Base-by-base conservation (phyloP, 257 asterid genomes). In the Petunia axillaris region DNA sequence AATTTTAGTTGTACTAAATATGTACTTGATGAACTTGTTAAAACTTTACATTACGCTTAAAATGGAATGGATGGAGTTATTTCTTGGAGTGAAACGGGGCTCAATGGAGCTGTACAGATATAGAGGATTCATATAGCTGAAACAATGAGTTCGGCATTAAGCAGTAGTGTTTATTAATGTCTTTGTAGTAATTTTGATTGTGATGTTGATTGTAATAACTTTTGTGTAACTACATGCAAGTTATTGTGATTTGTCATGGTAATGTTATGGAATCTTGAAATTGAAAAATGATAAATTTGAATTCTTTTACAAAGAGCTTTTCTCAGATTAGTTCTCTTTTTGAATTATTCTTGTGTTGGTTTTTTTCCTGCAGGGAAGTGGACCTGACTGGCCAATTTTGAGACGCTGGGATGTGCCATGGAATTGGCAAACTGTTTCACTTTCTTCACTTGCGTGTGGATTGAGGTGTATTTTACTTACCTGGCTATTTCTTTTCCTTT, bases 321-420 rank as follows among this genome's bases (percentile, higher is more conserved):
- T 73, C 78, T 36, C 3, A 73, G 62, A 50, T 11, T 73, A 46
- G 8, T 0, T 5, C 50, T 73, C 39, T 70, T 40, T 2, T 74
- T 9, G 52, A 78, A 53, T 73, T 38, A 66, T 8, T 75, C 41
- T 53, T 37, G 13, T 53, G 43, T 84, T 78, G 77, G 8, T 80
- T 63, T 55, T 4, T 9, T 78, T 62, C 55, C 64, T 75, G 64
- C 90, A 96, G 98, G 92, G 87, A 16, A 73, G 79, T 54, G 86
- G 82, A 81, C 63, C 88, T 53, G 91, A 85, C 25, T 91, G 90
- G 98, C 91, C 88, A 75, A 87, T 96, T 84, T 79, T 94, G 87
- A 89, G 87, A 80, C 85, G 94, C 52, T 96, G 99, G 99, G 98
- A 92, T 43, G 99, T 96, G 84, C 99, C 99, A 4, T 96, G 99